Conservation (phyloP, 2,329 filamentous ascomycete species). For the Ceratocystis ficicola region DNA sequence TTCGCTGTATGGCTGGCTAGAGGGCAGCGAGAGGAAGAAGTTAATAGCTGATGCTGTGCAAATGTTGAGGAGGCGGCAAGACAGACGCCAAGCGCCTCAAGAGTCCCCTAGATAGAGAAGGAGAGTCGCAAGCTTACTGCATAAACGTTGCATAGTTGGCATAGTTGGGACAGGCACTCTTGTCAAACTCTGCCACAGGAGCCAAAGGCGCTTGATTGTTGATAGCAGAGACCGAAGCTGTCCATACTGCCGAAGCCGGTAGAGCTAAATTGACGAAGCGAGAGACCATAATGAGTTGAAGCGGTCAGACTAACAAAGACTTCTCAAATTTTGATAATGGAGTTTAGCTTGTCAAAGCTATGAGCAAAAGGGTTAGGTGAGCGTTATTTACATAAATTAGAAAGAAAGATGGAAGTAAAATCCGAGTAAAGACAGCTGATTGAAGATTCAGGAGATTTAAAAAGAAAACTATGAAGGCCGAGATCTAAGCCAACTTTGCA, state of each 20-base stretch:
- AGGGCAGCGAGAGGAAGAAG: conserved; percentile 16
- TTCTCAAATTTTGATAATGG: too few relatives aligned
- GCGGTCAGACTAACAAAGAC: background rate
- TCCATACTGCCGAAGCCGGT: conserved; percentile 11
- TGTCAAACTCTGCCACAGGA: conserved; percentile 21
- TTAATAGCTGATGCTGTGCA: background rate
- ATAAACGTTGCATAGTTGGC: conserved; percentile 31
- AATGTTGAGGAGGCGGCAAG: too few relatives aligned
- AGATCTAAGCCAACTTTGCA: too few relatives aligned
- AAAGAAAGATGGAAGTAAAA: background rate
- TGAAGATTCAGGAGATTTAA: background rate
- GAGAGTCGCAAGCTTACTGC: conserved; percentile 29
- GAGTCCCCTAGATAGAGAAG: background rate
- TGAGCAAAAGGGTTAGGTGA: background rate
- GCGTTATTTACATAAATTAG: conserved; percentile 1
- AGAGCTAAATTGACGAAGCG: conserved; percentile 14
- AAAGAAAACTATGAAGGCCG: too few relatives aligned
- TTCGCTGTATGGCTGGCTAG: conserved; percentile 62
- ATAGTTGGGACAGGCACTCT: conserved; percentile 33
- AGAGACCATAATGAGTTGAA: conserved; percentile 6
- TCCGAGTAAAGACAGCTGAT: background rate
- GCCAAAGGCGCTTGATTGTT: background rate
- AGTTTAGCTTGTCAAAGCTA: too few relatives aligned
- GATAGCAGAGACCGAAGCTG: conserved; percentile 1
- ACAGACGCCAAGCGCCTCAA: background rate